phyloP scores from a whole-genome alignment of 345 rosid species.

The Eucalyptus guilfoylei region DNA sequence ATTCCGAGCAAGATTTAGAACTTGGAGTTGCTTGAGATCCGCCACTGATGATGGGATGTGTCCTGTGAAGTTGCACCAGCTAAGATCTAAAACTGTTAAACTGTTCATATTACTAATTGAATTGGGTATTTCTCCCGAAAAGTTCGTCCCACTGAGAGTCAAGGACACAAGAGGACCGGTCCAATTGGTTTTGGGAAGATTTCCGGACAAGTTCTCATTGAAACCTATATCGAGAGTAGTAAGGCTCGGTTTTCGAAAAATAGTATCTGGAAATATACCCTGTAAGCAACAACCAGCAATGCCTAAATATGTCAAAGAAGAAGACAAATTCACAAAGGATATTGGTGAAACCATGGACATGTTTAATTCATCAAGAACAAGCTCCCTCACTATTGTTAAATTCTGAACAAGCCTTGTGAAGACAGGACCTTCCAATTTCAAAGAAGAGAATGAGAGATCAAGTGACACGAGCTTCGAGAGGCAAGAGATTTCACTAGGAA shows the following conservation, averaged over 20 bases:
- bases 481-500: neutral
- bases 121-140: neutral
- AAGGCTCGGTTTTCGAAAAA: neutral
- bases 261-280: neutral
- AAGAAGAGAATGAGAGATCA: neutral
- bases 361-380: neutral
- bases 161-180: neutral
- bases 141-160: rapidly evolving
- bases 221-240: rapidly evolving
- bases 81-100: neutral
- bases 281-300: rapidly evolving
- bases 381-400: neutral
- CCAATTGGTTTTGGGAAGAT: neutral
- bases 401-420: neutral
- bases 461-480: neutral
- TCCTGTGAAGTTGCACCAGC: rapidly evolving
- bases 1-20: neutral
- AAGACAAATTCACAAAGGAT: neutral
- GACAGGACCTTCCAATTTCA: no score
- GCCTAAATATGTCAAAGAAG: neutral
- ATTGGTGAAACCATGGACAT: neutral
- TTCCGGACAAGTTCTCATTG: neutral
- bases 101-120: neutral
- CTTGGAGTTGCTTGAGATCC: neutral
- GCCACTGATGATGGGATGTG: neutral